Conservation (phyloP, 371 early-diverging fungal species). For the Nematocida parisii region DNA sequence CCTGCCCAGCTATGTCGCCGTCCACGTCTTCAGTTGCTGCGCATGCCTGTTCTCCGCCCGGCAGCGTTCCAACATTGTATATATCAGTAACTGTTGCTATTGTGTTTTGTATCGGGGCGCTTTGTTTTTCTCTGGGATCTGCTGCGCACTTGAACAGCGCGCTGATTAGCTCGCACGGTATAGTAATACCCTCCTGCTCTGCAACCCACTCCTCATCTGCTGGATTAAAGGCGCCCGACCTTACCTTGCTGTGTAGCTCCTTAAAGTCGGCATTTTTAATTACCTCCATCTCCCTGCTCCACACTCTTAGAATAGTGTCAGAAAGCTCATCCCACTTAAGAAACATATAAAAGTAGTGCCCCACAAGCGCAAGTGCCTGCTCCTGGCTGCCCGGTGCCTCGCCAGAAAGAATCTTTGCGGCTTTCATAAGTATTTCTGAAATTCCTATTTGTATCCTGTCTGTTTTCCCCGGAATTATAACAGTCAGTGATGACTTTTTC, state of each 20-base stretch:
- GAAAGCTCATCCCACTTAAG: conserved; percentile 30
- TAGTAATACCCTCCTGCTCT: background rate
- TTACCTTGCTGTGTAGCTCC: conserved; percentile 40
- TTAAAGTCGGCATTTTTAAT: conserved; percentile 34
- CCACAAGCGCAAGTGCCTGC: conserved; percentile 14
- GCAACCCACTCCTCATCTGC: background rate
- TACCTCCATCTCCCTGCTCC: conserved; percentile 15
- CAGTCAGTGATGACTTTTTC: background rate
- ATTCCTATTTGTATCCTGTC: conserved; percentile 18
- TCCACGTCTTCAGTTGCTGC: background rate
- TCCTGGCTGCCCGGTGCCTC: conserved; percentile 12
- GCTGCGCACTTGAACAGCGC: conserved; percentile 51
- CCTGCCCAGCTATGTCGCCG: background rate
- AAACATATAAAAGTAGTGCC: conserved; percentile 44
- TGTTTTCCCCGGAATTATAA: conserved; percentile 29
- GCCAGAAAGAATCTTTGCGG: conserved; percentile 11
- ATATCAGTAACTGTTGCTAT: background rate
- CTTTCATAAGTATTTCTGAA: conserved; percentile 12
- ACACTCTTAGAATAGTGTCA: conserved; percentile 6
- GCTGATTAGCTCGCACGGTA: background rate
- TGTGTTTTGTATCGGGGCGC: background rate
- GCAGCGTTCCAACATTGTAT: background rate
- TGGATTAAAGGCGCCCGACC: conserved; percentile 6
- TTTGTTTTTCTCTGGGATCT: background rate
- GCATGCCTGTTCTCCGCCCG: background rate